These are phyloP conservation scores for Microcos paniculata DNA, from an alignment of 345 rosid species.

Conservation along the genomic window DNA sequence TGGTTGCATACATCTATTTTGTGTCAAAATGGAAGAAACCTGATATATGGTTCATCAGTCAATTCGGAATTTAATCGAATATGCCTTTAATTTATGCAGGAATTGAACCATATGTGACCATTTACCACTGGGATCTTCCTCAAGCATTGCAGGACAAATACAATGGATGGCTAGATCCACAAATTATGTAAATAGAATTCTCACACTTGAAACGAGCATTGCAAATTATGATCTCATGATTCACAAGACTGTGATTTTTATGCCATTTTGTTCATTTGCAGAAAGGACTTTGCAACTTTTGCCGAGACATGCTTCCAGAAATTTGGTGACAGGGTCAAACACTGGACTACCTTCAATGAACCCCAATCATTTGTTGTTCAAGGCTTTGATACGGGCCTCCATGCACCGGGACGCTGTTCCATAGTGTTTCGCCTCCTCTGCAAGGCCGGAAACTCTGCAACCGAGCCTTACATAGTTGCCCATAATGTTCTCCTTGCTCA, in stretches of 20 bases:
- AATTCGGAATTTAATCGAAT: not conserved
- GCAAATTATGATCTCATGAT: not conserved
- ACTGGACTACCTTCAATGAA: constrained; percentile 94
- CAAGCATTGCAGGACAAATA: constrained; percentile 76
- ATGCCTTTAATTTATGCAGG: constrained; percentile 41
- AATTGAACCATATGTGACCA: constrained; percentile 81
- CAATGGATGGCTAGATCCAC: constrained; percentile 77
- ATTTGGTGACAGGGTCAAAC: constrained; percentile 91
- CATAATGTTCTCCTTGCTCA: constrained; percentile 77
- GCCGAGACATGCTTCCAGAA: constrained; percentile 83
- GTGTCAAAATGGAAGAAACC: not conserved
- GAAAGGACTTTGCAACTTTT: constrained; percentile 73
- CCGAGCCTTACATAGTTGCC: constrained; percentile 91
- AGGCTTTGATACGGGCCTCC: constrained; percentile 86
- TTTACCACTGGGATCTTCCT: constrained; percentile 99
- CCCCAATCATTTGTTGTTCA: constrained; percentile 82
- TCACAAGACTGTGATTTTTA: not conserved
- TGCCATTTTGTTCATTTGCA: constrained; percentile 22
- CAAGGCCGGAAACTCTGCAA: constrained; percentile 75
- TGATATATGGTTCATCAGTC: not conserved
- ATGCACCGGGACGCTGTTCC: constrained; percentile 88
- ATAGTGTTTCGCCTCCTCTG: constrained; percentile 63
- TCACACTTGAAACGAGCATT: not conserved
- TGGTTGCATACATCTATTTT: not conserved
- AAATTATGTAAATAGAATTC: constrained; percentile 58